Evolutionary conservation across 1,139 yeast species (phyloP), one percentile per base, ranked within the genome.

Genomic region (Zygosaccharomyces pseudobailii): DNA sequence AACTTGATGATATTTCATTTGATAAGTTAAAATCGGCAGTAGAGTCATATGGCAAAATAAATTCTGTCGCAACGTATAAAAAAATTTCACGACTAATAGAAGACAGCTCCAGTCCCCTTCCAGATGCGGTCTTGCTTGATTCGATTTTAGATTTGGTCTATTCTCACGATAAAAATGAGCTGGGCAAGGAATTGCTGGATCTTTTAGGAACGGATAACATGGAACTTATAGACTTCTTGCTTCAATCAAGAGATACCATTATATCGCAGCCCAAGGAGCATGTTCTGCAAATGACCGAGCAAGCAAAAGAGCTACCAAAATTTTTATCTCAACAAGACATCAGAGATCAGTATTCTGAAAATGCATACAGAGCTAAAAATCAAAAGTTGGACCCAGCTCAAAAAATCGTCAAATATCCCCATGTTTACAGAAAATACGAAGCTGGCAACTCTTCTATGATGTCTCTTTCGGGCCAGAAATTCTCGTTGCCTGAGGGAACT

Each of bases 201-300:
- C 73, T 87, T 7, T 67, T 92, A 4, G 97, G 98, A 0, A 85
- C 82, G 57, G 96, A 88, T 32, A 85, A 88, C 59, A 76, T 92
- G 52, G 96, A 88, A 45, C 67, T 89, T 45, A 85, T 89, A 7
- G 74, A 89, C 1, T 78, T 76, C 45, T 68, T 92, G 13, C 65
- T 90, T 3, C 80, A 79, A 49, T 71, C 81, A 46, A 76, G 80
- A 55, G 58, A 61, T 0, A 64, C 61, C 19, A 55, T 73, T 47
- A 42, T 61, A 5, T 50, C 49, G 2, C 66, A 63, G n/a, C 54
- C 59, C 3, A 44, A 58, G 2, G 64, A 58, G 8, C 49, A 58
- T 30, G 50, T 57, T 28, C 34, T 46, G 20, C 37, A 45, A 35
- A 24, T 47, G 45, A 40, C 54, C 23, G 39, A 51, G 22, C 52